These are phyloP conservation scores for Penicillium brasilianum DNA, from an alignment of 2,329 filamentous ascomycete genomes.

Conservation along the genomic window DNA sequence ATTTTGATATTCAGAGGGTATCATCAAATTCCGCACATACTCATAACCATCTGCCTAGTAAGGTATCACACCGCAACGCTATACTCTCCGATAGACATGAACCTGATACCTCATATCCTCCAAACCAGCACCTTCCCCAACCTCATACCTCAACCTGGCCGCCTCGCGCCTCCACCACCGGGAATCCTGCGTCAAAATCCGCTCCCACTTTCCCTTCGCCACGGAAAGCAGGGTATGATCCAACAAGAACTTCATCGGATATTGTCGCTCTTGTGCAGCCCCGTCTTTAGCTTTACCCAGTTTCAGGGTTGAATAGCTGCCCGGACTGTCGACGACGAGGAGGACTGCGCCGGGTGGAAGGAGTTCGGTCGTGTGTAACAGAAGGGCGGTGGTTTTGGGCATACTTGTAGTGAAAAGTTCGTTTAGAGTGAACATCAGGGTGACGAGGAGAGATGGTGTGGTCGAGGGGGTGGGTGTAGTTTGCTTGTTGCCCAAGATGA, in stretches of 20 bases:
- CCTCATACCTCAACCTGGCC: conserved; percentile 71
- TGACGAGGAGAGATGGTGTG: conserved; percentile 63
- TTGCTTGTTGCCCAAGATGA: conserved; percentile 31
- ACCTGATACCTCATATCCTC: conserved; percentile 97
- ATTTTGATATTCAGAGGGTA: background rate
- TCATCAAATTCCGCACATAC: conserved; percentile 14
- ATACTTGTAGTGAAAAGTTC: conserved; percentile 85
- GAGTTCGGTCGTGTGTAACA: conserved; percentile 69
- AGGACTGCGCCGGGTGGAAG: conserved; percentile 68
- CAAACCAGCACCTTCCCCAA: conserved; percentile 82
- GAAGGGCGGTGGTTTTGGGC: conserved; percentile 74
- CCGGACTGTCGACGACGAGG: conserved; percentile 89
- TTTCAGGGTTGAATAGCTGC: conserved; percentile 84
- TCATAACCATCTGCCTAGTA: conserved; percentile 5
- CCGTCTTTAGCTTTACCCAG: conserved; percentile 62
- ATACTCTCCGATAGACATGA: conserved; percentile 70
- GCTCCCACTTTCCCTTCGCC: conserved; percentile 68
- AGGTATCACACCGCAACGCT: background rate
- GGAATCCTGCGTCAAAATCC: conserved; percentile 75
- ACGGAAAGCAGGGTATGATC: conserved; percentile 74
- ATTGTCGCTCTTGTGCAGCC: conserved; percentile 58
- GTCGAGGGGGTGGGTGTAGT: background rate
- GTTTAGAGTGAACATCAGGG: conserved; percentile 92
- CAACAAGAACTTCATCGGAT: conserved; percentile 93
- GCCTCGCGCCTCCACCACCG: conserved; percentile 80